Conservation (phyloP, 179 eudicot genomes). For the Actinidia polygama region DNA sequence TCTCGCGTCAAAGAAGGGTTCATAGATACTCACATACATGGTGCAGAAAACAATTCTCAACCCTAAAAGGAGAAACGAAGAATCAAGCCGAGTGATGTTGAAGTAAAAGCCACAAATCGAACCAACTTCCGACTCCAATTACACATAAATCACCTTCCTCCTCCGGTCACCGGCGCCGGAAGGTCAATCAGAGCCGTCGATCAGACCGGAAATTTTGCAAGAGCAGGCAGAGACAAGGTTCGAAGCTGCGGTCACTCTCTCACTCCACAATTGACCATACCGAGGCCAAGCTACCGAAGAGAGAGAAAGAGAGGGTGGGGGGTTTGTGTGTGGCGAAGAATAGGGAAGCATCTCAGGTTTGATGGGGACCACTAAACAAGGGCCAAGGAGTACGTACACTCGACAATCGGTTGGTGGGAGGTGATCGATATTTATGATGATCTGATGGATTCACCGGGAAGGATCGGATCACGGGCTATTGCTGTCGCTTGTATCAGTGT, state of each 20-base stretch:
- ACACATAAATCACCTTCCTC: background rate
- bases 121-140: background rate
- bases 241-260: constrained; percentile 3
- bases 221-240: constrained; percentile 5
- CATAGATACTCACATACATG: too few relatives aligned
- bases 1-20: too few relatives aligned
- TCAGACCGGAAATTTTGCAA: background rate
- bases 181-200: constrained; percentile 2
- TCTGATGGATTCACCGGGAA: background rate
- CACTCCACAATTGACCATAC: background rate
- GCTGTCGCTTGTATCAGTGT: background rate
- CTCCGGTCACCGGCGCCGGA: background rate
- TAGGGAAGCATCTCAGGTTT: background rate
- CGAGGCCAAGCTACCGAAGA: too few relatives aligned
- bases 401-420: background rate
- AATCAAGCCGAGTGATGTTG: background rate
- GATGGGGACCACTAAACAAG: background rate
- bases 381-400: background rate
- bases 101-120: constrained; percentile 3
- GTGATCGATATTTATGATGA: background rate
- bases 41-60: too few relatives aligned
- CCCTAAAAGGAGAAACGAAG: too few relatives aligned
- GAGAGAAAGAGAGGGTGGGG: too few relatives aligned
- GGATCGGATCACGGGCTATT: background rate
- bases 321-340: constrained; percentile 11